phyloP scores from a whole-genome alignment of 2,329 filamentous ascomycete genomes.

The Sclerotinia sclerotiorum region DNA sequence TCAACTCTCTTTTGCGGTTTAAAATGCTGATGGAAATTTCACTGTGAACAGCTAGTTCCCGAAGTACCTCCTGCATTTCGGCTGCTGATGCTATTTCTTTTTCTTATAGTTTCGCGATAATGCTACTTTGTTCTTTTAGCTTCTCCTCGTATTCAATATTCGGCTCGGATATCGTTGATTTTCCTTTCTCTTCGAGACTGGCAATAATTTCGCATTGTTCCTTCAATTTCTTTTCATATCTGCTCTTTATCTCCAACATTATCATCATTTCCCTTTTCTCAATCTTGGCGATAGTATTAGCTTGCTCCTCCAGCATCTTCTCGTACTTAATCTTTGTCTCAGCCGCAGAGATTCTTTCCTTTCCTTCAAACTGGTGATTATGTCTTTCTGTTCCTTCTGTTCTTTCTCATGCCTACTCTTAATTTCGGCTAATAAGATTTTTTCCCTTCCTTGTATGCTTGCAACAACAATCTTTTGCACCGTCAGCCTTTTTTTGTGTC shows the following conservation, averaged over 20 bases:
- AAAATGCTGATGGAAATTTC: constrained; percentile 12
- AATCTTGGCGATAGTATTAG: no score
- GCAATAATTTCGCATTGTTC: neutral
- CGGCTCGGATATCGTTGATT: no score
- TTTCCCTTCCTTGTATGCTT: neutral
- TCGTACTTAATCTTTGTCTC: neutral
- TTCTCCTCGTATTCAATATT: neutral
- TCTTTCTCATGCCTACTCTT: neutral
- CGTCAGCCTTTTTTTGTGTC: neutral
- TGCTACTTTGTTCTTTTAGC: neutral
- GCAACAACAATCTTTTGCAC: neutral
- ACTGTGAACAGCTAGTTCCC: neutral
- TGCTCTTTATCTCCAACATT: neutral
- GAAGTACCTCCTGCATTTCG: neutral
- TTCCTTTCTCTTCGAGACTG: neutral
- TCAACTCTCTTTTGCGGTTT: constrained; percentile 3
- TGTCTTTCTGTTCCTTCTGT: neutral
- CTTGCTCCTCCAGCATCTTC: neutral
- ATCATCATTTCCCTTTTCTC: no score
- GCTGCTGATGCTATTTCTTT: neutral
- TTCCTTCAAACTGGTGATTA: neutral
- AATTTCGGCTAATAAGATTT: neutral
- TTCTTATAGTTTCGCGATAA: neutral
- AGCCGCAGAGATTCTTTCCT: no score
- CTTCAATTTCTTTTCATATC: neutral